These are phyloP conservation scores for Incumbomyces delicatus DNA, from an alignment of 2,329 filamentous ascomycete genomes.

Conservation along the genomic window DNA sequence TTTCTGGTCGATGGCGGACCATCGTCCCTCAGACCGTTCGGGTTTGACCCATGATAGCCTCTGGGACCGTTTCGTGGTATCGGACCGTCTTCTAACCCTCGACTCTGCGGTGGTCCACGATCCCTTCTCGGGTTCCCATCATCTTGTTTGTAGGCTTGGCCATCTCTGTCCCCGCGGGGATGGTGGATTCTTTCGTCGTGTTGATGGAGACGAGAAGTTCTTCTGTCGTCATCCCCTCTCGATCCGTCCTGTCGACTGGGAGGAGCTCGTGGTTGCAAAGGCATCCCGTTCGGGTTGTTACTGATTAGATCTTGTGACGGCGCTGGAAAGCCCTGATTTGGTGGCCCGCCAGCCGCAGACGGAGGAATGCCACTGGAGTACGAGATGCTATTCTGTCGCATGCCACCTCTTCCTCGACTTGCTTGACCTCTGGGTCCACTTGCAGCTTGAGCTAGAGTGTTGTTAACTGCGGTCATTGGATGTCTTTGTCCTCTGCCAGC, in stretches of 20 bases:
- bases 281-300: constrained; percentile 20
- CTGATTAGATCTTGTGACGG: constrained; percentile 27
- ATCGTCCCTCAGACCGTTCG: constrained; percentile 7
- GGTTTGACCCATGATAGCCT: constrained; percentile 10
- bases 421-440: constrained; percentile 26
- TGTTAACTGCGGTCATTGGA: constrained; percentile 36
- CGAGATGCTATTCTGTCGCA: constrained; percentile 24
- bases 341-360: constrained; percentile 21
- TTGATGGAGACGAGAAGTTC: constrained; percentile 16
- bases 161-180: constrained; percentile 12
- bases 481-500: constrained; percentile 35
- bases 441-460: constrained; percentile 35
- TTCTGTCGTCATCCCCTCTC: constrained; percentile 17
- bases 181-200: constrained; percentile 12
- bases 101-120: constrained; percentile 7
- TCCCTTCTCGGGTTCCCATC: constrained; percentile 10
- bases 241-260: constrained; percentile 14
- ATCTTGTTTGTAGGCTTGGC: constrained; percentile 7
- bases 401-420: constrained; percentile 30
- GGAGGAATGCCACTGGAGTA: constrained; percentile 18
- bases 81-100: neutral
- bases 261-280: constrained; percentile 19
- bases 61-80: constrained; percentile 2
- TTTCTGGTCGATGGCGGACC: constrained; percentile 24
- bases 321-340: constrained; percentile 16